A percentile compares a stretch with the other conserved stretches of the same genome.
Evolutionary conservation across 345 rosid species (phyloP).

Genomic region (thale cress (Arabidopsis thaliana)): DNA sequence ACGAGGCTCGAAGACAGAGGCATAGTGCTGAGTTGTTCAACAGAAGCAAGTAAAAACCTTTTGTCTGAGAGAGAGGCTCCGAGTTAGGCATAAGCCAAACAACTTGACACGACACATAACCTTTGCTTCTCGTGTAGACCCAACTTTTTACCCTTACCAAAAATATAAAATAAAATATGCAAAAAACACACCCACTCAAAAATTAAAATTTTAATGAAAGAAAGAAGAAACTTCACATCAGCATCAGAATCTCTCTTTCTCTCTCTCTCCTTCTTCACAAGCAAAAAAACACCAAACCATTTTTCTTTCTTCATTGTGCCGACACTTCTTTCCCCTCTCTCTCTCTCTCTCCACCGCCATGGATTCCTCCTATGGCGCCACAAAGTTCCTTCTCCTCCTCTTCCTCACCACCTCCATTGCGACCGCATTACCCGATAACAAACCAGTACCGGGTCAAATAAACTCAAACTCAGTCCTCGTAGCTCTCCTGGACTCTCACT

Average conservation of each 20-base stretch:
- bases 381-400: slow-evolving; percentile 47
- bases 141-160: slow-evolving; percentile 5
- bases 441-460: slow-evolving; percentile 56
- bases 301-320: slow-evolving; percentile 42
- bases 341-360: slow-evolving; percentile 51
- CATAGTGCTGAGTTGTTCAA: slow-evolving; percentile 35
- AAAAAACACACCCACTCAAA: slow-evolving; percentile 19
- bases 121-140: slow-evolving; percentile 27
- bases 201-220: slow-evolving; percentile 19
- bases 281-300: slow-evolving; percentile 22
- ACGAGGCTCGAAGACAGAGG: slow-evolving; percentile 33
- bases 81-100: slow-evolving; percentile 18
- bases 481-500: slow-evolving; percentile 94
- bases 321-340: slow-evolving; percentile 40
- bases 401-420: slow-evolving; percentile 18
- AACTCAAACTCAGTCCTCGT: slow-evolving; percentile 95
- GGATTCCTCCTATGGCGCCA: slow-evolving; percentile 57
- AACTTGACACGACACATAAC: slow-evolving; percentile 28
- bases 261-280: slow-evolving; percentile 34
- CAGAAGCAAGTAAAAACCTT: slow-evolving; percentile 2
- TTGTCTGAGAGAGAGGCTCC: slow-evolving; percentile 15
- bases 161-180: not conserved
- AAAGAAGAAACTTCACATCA: slow-evolving; percentile 45
- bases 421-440: slow-evolving; percentile 56
- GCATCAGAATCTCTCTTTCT: slow-evolving; percentile 31